phyloP scores from a whole-genome alignment of 208 protist species.

The Acanthamoeba castellanii region DNA sequence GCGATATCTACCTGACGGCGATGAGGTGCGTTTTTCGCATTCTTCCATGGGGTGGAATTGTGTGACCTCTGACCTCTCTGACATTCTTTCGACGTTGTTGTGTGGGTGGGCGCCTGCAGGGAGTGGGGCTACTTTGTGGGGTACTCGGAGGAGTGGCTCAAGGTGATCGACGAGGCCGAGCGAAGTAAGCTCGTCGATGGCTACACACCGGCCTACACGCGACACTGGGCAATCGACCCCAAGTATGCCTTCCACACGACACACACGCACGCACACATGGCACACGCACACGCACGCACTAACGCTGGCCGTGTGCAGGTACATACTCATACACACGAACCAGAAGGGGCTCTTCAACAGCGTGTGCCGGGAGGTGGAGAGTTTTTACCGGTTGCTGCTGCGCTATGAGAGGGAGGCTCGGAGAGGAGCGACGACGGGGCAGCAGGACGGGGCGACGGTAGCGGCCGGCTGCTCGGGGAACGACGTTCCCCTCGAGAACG shows the following conservation, averaged over 20 bases:
- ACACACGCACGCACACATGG: too few relatives aligned
- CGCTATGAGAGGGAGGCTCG: not conserved
- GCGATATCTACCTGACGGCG: slow-evolving; percentile 43
- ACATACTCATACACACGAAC: slow-evolving; percentile 29
- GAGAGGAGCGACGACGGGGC: not conserved
- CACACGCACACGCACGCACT: not conserved
- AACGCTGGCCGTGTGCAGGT: not conserved
- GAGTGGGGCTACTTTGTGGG: slow-evolving; percentile 54
- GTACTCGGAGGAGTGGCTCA: slow-evolving; percentile 35
- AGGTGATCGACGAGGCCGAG: slow-evolving; percentile 19
- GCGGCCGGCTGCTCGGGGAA: not conserved
- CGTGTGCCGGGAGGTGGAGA: slow-evolving; percentile 24
- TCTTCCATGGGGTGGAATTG: not conserved
- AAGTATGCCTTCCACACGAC: not conserved
- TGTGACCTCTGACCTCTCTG: too few relatives aligned
- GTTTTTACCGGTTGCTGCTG: not conserved
- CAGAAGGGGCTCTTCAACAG: not conserved
- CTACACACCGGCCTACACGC: slow-evolving; percentile 4
- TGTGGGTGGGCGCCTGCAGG: not conserved
- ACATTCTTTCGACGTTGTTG: too few relatives aligned
- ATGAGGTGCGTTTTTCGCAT: not conserved
- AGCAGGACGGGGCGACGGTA: not conserved
- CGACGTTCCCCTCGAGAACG: not conserved
- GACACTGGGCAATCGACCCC: not conserved
- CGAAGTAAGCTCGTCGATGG: not conserved